These are phyloP conservation scores for Fusarium graminum DNA, from an alignment of 2,329 filamentous ascomycete species.

Conservation along the genomic window DNA sequence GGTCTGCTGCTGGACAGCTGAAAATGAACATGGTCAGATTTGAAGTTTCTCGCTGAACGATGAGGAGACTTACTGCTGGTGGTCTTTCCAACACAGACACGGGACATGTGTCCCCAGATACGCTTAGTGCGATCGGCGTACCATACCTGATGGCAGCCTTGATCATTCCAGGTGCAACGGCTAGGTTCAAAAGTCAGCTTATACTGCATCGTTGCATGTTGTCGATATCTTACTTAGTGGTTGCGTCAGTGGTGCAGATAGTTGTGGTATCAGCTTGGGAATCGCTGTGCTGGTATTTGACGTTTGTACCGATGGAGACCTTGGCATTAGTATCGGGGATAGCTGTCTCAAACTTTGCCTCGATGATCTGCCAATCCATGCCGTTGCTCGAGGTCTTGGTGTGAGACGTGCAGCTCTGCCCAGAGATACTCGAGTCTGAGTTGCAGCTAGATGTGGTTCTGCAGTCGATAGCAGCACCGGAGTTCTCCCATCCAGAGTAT, in stretches of 20 bases:
- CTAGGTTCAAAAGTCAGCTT: background rate
- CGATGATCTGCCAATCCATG: background rate
- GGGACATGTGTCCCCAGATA: slow-evolving; percentile 15
- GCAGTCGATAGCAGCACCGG: background rate
- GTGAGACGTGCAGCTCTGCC: background rate
- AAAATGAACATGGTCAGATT: background rate
- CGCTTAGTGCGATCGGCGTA: background rate
- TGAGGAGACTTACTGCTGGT: background rate
- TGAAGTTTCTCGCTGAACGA: background rate
- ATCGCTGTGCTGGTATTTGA: background rate
- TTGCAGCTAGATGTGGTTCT: background rate
- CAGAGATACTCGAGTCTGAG: background rate
- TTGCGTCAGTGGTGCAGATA: background rate
- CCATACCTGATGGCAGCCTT: slow-evolving; percentile 1
- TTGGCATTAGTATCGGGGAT: background rate
- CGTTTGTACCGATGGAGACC: background rate
- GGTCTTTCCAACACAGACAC: slow-evolving; percentile 23
- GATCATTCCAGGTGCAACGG: slow-evolving; percentile 2
- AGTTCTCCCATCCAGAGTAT: background rate
- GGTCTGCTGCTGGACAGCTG: slow-evolving; percentile 31
- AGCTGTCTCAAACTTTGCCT: background rate
- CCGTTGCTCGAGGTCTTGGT: background rate
- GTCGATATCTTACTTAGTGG: background rate
- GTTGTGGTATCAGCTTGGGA: background rate
- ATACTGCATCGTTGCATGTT: background rate